Base-by-base conservation (phyloP, 306 rosid genomes). In the Fagus sylvatica region DNA sequence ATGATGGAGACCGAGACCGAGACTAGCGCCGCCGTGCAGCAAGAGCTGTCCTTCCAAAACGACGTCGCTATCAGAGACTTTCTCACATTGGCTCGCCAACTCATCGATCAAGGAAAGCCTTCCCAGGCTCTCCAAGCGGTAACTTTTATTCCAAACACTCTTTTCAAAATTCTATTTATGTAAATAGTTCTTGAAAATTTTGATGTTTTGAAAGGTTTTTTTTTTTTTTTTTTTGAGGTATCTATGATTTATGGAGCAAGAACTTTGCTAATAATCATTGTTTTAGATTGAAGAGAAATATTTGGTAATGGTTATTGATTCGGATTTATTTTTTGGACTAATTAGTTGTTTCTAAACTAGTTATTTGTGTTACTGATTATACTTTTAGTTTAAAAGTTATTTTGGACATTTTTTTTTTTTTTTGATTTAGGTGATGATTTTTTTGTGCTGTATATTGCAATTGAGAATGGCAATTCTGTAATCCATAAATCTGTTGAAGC, bases 121-220 rank as follows among this genome's bases (percentile, higher is more conserved):
- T 80, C 97, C 13, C 97, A 90, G 85, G 98, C 99, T 36, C 97
- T 96, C 72, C 94, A 93, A 84, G 96, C 97, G 89, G 98, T 89
- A 84, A 71, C 33, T 42, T 76, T 22, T 22, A 22, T 76, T 22
- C 41, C 41, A 1, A 17, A 15, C 48, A 16, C 15, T 39, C 17
- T 34, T 39, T 30, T 3, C 36, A 48, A 16, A n/a, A 36, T n/a
- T 74, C 36, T 61, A 53, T 79, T 41, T 74, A 6, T 74, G 13
- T 11, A 22, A 22, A 22, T 60, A 28, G 10, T 3, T 9, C 5
- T 11, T 60, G 67, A 49, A n/a, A 7, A 22, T 22, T 22, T 28
- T n/a, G 28, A 33, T 12, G 16, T 5, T 48, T 57, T 11, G 36
- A 13, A 15, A 16, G 22, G 40, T 19, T 7, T 33, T 41, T 37